phyloP scores from a whole-genome alignment of 2,329 filamentous ascomycete species.

The Dryadomyces quercivorus region DNA sequence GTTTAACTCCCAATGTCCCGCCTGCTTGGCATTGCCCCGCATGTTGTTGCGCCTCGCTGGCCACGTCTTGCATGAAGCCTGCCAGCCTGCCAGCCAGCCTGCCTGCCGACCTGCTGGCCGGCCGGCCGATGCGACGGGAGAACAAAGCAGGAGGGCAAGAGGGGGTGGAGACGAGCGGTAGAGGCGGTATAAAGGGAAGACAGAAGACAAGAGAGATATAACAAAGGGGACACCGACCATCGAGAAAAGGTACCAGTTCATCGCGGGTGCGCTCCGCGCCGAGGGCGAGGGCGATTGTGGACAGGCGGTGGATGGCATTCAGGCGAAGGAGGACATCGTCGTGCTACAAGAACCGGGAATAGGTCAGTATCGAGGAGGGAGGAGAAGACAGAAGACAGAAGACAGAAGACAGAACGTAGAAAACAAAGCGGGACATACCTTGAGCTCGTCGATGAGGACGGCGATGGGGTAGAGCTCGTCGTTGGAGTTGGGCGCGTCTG shows the following conservation, averaged over 20 bases:
- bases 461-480: conserved; percentile 99
- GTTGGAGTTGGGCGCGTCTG: conserved; percentile 75
- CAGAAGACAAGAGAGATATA: background rate
- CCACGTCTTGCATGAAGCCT: background rate
- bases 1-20: too few species aligned
- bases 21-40: background rate
- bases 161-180: background rate
- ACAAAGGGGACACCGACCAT: conserved; percentile 63
- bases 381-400: too few species aligned
- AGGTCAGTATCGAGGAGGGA: background rate
- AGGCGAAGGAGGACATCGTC: conserved; percentile 96
- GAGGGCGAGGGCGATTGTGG: conserved; percentile 92
- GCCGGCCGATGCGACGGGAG: background rate
- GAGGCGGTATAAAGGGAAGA: background rate
- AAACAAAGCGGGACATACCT: conserved; percentile 50
- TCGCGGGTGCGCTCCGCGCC: conserved; percentile 94
- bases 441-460: conserved; percentile 98
- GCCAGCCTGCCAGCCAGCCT: too few species aligned
- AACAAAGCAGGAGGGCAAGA: background rate
- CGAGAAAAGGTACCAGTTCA: conserved; percentile 96
- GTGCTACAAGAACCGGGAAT: conserved; percentile 46
- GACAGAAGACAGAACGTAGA: too few species aligned
- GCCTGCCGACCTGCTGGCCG: too few species aligned
- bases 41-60: background rate
- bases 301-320: conserved; percentile 96